Base-by-base conservation (phyloP, 805 yeast genomes). In the Suhomyces emberorum region DNA sequence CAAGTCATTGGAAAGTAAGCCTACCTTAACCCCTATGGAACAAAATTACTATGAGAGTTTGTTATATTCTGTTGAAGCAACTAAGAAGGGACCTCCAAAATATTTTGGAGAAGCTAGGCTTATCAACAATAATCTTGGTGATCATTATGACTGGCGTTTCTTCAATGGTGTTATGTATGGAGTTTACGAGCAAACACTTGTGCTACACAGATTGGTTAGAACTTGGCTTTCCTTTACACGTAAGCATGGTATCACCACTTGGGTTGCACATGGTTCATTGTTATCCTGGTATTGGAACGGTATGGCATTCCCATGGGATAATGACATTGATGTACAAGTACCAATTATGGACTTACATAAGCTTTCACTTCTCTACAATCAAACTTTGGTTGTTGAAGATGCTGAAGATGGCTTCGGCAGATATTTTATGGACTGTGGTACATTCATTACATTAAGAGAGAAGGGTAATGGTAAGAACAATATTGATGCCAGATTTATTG, bases 401-500 rank as follows among this genome's bases (percentile, higher is more conserved):
- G 43, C 55, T 3, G 75, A 59, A 18, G 63, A 73, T 35, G 82
- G 83, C 1, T 68, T 73, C 49, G 83, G 84, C 0, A 67, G 74
- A 36, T 81, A 71, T 51, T 69, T 75, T 36, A 41, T 79, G 29
- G 61, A 55, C 34, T 53, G 59, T 36, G 57, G 55, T 3, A 40
- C 51, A 4, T 52, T 44, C 35, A 44, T 55, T 24, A 40, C 47
- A 12, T 27, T 37, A 16, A 39, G 42, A 32, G 58, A 43, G 29
- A 43, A 43, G 17, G 44, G 47, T 2, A 35, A 47, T 30, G 44
- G 39, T 7, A 52, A 57, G 39, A 76, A 76, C 48, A 69, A 70
- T 28, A 75, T 75, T 31, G 81, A 76, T 53, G 81, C 79, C 1
- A 54, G 81, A 16, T 71, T 73, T 40, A 70, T 76, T 18, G 80